Conservation (phyloP, 208 protist species). For the Trypanosoma caninum region DNA sequence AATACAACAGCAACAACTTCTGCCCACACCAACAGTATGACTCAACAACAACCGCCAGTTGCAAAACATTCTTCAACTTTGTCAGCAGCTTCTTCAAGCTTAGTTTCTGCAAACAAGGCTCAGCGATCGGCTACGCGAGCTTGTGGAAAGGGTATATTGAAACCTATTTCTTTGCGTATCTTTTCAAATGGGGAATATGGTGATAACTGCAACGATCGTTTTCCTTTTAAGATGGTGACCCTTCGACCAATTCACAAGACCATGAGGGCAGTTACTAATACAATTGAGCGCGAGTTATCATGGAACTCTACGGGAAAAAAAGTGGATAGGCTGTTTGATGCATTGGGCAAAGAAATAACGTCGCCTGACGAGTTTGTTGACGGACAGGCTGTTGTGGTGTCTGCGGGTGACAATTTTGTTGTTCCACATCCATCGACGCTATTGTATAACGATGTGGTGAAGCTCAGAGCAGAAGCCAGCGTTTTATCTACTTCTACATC, state of each 20-base stretch:
- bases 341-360: constrained; percentile 59
- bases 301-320: constrained; percentile 69
- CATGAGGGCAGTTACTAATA: constrained; percentile 53
- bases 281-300: constrained; percentile 76
- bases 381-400: constrained; percentile 71
- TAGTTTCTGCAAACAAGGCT: neutral
- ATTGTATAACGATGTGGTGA: constrained; percentile 65
- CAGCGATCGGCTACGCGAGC: neutral
- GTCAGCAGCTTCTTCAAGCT: neutral
- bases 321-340: constrained; percentile 77
- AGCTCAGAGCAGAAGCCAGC: constrained; percentile 24
- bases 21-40: too few species aligned
- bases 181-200: constrained; percentile 90
- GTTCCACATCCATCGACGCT: constrained; percentile 69
- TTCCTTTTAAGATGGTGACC: constrained; percentile 73
- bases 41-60: too few species aligned
- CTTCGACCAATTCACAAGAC: constrained; percentile 83
- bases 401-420: constrained; percentile 80
- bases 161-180: constrained; percentile 71
- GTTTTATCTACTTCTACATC: neutral
- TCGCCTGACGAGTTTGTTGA: constrained; percentile 51
- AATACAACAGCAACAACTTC: too few species aligned
- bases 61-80: constrained; percentile 13
- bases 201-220: constrained; percentile 40
- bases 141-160: constrained; percentile 15